A percentile compares a stretch with the other conserved stretches of the same genome.
These are phyloP conservation scores for Camillea tinctor DNA, from an alignment of 2,329 filamentous ascomycete genomes.

Conservation along the genomic window DNA sequence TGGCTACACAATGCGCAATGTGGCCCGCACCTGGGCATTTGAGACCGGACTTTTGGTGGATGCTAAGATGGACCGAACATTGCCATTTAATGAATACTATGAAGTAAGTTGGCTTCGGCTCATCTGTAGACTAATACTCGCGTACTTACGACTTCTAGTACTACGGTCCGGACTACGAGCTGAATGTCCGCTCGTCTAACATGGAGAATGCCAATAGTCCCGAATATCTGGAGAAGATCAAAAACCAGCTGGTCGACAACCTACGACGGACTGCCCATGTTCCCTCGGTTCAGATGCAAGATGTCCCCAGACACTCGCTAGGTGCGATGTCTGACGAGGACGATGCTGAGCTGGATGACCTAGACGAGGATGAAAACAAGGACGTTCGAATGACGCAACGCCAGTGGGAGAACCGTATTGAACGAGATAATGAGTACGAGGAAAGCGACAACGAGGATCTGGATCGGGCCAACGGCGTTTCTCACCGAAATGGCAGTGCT, in stretches of 20 bases:
- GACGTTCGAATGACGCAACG: constrained; percentile 81
- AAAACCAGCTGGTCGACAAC: constrained; percentile 80
- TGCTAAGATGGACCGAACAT: constrained; percentile 73
- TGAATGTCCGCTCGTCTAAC: constrained; percentile 85
- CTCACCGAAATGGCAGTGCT: constrained; percentile 48
- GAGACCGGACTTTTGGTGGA: constrained; percentile 90
- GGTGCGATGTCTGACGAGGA: constrained; percentile 65
- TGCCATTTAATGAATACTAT: constrained; percentile 97
- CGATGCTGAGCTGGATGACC: constrained; percentile 62
- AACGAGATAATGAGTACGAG: constrained; percentile 77
- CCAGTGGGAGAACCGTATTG: constrained; percentile 75
- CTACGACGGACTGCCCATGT: constrained; percentile 80
- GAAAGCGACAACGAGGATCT: constrained; percentile 90
- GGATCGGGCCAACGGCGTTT: constrained; percentile 69
- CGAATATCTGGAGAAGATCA: constrained; percentile 79
- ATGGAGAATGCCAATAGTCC: constrained; percentile 89
- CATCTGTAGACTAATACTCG: background rate
- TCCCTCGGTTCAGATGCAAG: constrained; percentile 89
- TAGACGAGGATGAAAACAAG: constrained; percentile 83
- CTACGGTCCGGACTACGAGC: constrained; percentile 85
- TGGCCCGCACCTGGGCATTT: constrained; percentile 94
- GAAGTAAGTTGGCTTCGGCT: constrained; percentile 56
- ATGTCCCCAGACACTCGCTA: constrained; percentile 63
- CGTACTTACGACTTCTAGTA: constrained; percentile 60
- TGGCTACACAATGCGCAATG: constrained; percentile 96